Percentiles rank a stretch among this genome's conserved stretches.
phyloP scores from a whole-genome alignment of 495 filamentous ascomycete species.

The Jackrogersella minutella region DNA sequence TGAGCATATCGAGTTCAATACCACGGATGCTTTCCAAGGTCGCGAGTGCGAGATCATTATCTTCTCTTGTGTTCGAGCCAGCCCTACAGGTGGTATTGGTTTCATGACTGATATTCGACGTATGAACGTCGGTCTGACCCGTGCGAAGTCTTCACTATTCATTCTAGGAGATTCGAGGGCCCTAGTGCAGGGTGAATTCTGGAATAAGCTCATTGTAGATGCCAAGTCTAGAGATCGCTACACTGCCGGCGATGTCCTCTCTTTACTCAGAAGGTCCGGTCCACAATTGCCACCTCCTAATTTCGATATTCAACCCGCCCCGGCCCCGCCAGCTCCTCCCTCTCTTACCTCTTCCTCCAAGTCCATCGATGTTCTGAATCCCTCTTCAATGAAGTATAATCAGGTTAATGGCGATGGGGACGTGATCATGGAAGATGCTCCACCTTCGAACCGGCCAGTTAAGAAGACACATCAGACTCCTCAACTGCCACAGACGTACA shows the following conservation, averaged over 20 bases:
- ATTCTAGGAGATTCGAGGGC: conserved; percentile 91
- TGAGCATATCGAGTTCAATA: conserved; percentile 91
- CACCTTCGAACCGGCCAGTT: conserved; percentile 17
- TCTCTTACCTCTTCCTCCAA: not conserved
- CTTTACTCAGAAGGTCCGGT: conserved; percentile 51
- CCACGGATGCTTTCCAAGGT: conserved; percentile 97
- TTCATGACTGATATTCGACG: conserved; percentile 97
- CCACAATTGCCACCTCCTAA: conserved; percentile 31
- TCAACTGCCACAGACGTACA: conserved; percentile 40
- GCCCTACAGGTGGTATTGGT: conserved; percentile 86
- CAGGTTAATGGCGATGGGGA: conserved; percentile 19
- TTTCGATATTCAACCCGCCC: conserved; percentile 13
- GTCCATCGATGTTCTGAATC: not conserved
- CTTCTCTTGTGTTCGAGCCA: conserved; percentile 96
- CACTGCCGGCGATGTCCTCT: conserved; percentile 70
- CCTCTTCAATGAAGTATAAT: conserved; percentile 1
- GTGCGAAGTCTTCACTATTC: conserved; percentile 95
- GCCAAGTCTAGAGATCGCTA: conserved; percentile 78
- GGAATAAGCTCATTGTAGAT: conserved; percentile 83
- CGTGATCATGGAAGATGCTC: conserved; percentile 44
- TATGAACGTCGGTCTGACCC: conserved; percentile 98
- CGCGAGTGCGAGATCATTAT: conserved; percentile 97
- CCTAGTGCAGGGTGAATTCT: conserved; percentile 86
- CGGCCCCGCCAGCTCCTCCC: not conserved
- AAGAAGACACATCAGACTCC: conserved; percentile 37